Conservation (phyloP, 2,329 filamentous ascomycete species). For the Esteya vermicola region DNA sequence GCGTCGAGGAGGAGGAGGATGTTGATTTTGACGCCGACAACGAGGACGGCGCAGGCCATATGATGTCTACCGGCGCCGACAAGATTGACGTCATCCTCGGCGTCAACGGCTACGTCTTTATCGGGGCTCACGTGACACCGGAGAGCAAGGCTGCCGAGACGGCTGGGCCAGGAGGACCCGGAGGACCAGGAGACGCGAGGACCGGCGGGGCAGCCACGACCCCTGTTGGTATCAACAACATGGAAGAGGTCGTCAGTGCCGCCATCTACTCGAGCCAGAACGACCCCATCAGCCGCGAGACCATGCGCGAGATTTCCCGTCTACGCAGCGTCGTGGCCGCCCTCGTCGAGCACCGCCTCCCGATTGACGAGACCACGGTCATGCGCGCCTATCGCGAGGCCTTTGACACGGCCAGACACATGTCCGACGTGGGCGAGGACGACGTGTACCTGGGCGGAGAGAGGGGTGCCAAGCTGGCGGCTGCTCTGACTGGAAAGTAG, state of each 20-base stretch:
- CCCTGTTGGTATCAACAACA: conserved; percentile 51
- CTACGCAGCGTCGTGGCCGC: conserved; percentile 70
- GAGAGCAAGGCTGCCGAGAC: conserved; percentile 35
- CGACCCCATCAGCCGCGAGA: conserved; percentile 62
- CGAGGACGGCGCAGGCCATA: background rate
- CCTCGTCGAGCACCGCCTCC: conserved; percentile 66
- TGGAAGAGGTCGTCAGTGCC: conserved; percentile 76
- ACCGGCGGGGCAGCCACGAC: conserved; percentile 28
- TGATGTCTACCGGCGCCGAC: conserved; percentile 27
- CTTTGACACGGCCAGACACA: conserved; percentile 53
- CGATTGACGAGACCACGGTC: conserved; percentile 84
- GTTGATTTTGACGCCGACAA: conserved; percentile 29
- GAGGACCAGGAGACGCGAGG: too few relatives aligned
- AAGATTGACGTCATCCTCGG: conserved; percentile 78
- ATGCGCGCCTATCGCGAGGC: conserved; percentile 70
- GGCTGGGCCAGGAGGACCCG: conserved; percentile 9
- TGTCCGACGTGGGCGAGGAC: conserved; percentile 36
- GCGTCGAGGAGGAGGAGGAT: conserved; percentile 83
- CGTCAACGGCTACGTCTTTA: conserved; percentile 91
- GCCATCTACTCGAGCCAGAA: conserved; percentile 94
- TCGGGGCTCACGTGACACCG: conserved; percentile 34
- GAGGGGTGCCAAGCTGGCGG: conserved; percentile 34
- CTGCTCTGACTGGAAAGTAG: conserved; percentile 19
- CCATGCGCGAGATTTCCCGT: conserved; percentile 76
- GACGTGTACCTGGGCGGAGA: conserved; percentile 48